Percentiles rank a stretch among this genome's conserved stretches.
Conservation (phyloP, 495 filamentous ascomycete species). For the Daldinia grandis region DNA sequence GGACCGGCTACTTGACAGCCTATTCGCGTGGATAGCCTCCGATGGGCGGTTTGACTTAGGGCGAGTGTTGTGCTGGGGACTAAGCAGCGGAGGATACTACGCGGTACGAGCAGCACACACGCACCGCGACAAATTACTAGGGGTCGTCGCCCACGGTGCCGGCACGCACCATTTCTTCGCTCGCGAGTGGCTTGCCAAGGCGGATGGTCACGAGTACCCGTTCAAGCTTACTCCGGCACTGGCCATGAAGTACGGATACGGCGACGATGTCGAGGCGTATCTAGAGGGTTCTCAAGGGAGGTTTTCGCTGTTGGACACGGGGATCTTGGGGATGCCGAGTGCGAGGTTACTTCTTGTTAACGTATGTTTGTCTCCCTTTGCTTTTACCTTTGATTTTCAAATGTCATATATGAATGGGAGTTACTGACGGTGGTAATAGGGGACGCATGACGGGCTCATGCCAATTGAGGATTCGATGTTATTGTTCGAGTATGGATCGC, state of each 20-base stretch:
- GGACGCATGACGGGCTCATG: conserved; percentile 74
- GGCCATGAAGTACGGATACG: conserved; percentile 76
- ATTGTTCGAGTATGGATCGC: conserved; percentile 71
- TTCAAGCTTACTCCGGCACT: conserved; percentile 72
- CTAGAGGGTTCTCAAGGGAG: conserved; percentile 67
- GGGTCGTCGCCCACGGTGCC: conserved; percentile 74
- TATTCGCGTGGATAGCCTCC: conserved; percentile 71
- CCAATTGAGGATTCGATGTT: conserved; percentile 80
- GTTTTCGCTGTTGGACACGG: conserved; percentile 77
- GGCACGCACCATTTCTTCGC: conserved; percentile 76
- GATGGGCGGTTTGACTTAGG: conserved; percentile 68
- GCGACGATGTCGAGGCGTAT: conserved; percentile 63
- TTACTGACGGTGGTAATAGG: conserved; percentile 52
- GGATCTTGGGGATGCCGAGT: conserved; percentile 69
- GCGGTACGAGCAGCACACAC: conserved; percentile 78
- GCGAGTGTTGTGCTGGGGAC: conserved; percentile 73
- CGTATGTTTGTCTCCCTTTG: conserved; percentile 50
- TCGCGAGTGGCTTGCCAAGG: conserved; percentile 68
- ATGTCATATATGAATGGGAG: too few species aligned
- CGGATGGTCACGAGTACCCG: conserved; percentile 81
- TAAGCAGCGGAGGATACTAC: conserved; percentile 81
- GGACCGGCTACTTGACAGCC: conserved; percentile 69
- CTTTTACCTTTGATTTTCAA: not conserved
- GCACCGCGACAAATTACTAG: conserved; percentile 65
- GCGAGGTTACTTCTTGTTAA: conserved; percentile 74